A percentile compares a stretch with the other conserved stretches of the same genome.
These are phyloP conservation scores for Candolleomyces eurysporus DNA, from an alignment of 768 basidiomycete species.

Conservation along the genomic window DNA sequence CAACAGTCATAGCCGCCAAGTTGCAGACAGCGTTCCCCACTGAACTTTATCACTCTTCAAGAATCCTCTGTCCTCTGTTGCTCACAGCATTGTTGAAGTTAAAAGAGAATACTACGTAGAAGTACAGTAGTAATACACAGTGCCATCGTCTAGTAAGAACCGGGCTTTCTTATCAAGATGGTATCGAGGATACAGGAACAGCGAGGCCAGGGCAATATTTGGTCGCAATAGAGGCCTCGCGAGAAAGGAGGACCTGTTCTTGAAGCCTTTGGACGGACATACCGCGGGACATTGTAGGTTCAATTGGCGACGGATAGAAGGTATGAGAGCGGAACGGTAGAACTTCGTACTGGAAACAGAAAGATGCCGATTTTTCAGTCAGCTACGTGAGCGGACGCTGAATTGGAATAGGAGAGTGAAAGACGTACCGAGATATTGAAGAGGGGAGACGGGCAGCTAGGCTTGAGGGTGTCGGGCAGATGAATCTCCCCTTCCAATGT, in stretches of 20 bases:
- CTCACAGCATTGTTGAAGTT: too few species aligned
- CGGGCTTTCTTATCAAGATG: too few species aligned
- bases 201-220: background rate
- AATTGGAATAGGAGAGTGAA: background rate
- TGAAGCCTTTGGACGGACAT: background rate
- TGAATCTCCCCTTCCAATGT: background rate
- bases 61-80: too few species aligned
- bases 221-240: background rate
- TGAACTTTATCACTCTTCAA: too few species aligned
- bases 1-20: too few species aligned
- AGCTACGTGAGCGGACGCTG: background rate
- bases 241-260: background rate
- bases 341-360: background rate
- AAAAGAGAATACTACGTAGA: too few species aligned
- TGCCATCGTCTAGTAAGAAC: too few species aligned
- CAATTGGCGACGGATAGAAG: background rate
- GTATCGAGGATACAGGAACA: background rate
- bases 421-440: background rate
- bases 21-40: too few species aligned
- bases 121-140: too few species aligned
- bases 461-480: background rate
- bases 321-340: background rate
- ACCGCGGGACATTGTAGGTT: background rate
- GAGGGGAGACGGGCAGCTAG: background rate
- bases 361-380: background rate